A percentile compares a stretch with the other conserved stretches of the same genome.
Conservation (phyloP, 2,329 filamentous ascomycete genomes). For the Pezicula neosporulosa region DNA sequence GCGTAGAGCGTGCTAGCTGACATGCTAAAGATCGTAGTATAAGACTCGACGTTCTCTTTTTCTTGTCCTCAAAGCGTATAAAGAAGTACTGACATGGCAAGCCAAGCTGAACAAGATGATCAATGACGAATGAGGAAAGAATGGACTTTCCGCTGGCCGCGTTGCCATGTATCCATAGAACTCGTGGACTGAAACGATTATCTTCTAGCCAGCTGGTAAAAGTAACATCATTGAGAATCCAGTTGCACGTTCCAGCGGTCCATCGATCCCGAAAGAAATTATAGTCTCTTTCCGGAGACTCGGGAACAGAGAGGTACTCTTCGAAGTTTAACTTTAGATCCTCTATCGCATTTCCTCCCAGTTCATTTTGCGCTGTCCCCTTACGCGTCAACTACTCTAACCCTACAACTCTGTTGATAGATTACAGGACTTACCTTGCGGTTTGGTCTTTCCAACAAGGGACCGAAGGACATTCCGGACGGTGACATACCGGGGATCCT, state of each 20-base stretch:
- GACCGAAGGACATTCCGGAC: background rate
- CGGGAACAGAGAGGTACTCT: no score
- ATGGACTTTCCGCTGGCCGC: constrained; percentile 3
- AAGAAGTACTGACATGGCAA: constrained; percentile 24
- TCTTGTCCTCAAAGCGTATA: constrained; percentile 22
- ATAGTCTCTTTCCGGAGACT: no score
- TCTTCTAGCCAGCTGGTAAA: background rate
- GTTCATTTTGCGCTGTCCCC: no score
- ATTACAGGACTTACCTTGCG: no score
- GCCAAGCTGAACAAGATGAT: constrained; percentile 1
- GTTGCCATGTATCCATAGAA: background rate
- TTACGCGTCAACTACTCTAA: no score
- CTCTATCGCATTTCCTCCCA: no score
- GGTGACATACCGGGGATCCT: constrained; percentile 11
- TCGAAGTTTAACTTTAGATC: no score
- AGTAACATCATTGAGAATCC: background rate
- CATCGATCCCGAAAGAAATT: background rate
- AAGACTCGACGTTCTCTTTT: constrained; percentile 14
- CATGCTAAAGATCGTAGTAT: constrained; percentile 22
- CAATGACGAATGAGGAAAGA: background rate
- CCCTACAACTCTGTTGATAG: no score
- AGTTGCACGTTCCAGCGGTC: background rate
- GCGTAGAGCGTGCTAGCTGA: constrained; percentile 20
- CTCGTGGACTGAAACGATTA: background rate
- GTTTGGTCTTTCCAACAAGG: background rate